Evolutionary conservation across 2,329 filamentous ascomycete genomes (phyloP).

Genomic region (Arthrobotrys entomopaga): DNA sequence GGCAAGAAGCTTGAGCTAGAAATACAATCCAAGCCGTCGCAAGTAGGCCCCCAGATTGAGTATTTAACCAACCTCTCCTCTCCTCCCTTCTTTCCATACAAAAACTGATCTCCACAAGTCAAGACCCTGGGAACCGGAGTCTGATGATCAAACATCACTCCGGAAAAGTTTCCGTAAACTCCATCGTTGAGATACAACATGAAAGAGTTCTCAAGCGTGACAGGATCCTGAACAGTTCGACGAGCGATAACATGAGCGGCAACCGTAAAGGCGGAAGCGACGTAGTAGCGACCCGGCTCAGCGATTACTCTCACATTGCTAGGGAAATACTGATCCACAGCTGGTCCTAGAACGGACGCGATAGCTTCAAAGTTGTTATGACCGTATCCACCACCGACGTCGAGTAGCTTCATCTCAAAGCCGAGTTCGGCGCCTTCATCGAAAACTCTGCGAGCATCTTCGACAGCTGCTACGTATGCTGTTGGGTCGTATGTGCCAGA

Average conservation of each 20-base stretch:
- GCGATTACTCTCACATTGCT: conserved; percentile 85
- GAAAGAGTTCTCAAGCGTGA: conserved; percentile 75
- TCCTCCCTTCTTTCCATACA: conserved; percentile 70
- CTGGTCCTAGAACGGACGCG: conserved; percentile 79
- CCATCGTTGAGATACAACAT: conserved; percentile 99
- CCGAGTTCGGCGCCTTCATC: conserved; percentile 81
- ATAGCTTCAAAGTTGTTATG: conserved; percentile 92
- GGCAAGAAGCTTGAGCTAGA: conserved; percentile 80
- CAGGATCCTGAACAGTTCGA: conserved; percentile 79
- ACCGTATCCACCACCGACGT: conserved; percentile 93
- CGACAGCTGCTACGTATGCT: conserved; percentile 89
- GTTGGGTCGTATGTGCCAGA: conserved; percentile 94
- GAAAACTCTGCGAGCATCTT: conserved; percentile 88
- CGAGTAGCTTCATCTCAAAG: conserved; percentile 84
- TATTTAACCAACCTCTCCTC: conserved; percentile 75
- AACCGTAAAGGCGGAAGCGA: conserved; percentile 89
- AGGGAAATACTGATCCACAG: conserved; percentile 89
- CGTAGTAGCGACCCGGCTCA: conserved; percentile 96
- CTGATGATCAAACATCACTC: conserved; percentile 99
- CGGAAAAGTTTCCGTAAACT: conserved; percentile 97
- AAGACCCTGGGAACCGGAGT: conserved; percentile 85
- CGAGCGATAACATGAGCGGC: conserved; percentile 96
- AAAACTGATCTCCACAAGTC: conserved; percentile 69
- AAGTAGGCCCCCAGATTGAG: conserved; percentile 97
- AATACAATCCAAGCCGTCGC: conserved; percentile 97